Evolutionary conservation across 164 flowering plant genomes (phyloP).

Genomic region (Nymphaea colorata): DNA sequence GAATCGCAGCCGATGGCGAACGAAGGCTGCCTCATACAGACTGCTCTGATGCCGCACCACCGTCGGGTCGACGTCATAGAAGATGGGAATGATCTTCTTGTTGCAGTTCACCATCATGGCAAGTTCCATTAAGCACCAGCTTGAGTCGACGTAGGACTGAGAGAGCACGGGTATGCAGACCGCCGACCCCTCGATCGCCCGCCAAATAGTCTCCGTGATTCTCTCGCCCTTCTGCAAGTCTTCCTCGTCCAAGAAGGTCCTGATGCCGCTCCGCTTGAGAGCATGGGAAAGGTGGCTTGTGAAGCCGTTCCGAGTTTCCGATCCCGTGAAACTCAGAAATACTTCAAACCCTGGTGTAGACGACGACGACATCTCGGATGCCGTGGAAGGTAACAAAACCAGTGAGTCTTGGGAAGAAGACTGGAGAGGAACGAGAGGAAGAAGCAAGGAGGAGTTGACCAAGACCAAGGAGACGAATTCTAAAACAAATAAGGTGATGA

Average conservation of each 20-base stretch:
- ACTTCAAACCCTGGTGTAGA: no score
- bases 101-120: constrained; percentile 30
- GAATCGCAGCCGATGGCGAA: no score
- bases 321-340: no score
- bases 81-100: constrained; percentile 42
- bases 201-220: constrained; percentile 28
- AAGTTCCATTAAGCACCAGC: constrained; percentile 47
- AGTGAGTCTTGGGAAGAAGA: no score
- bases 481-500: no score
- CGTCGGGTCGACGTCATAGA: constrained; percentile 50
- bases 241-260: constrained; percentile 44
- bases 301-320: no score
- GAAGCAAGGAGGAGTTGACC: no score
- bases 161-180: constrained; percentile 51
- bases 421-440: no score
- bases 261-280: constrained; percentile 12
- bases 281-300: constrained; percentile 16
- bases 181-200: constrained; percentile 21
- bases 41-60: constrained; percentile 16
- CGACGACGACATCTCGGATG: no score
- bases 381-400: no score
- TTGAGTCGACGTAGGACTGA: constrained; percentile 42
- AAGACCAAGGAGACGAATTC: no score
- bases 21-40: no score
- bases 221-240: constrained; percentile 50